phyloP scores from a whole-genome alignment of 2,329 filamentous ascomycete species.

The Epichloe hybrida region DNA sequence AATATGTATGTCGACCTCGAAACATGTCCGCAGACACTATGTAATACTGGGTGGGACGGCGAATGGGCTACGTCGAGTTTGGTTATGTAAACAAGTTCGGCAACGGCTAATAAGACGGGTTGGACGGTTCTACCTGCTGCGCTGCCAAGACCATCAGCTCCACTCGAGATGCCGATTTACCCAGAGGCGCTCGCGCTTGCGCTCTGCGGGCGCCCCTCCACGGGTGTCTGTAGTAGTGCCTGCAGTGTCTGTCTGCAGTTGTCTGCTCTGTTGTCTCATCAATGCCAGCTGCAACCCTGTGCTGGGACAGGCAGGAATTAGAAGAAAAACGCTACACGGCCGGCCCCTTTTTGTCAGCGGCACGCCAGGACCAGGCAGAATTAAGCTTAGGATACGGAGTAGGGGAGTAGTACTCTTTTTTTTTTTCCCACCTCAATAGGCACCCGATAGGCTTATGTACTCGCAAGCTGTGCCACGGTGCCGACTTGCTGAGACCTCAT shows the following conservation, averaged over 20 bases:
- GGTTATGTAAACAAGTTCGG: background rate
- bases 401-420: background rate
- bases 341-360: too few relatives aligned
- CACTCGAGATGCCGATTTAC: slow-evolving; percentile 6
- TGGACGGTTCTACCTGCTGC: slow-evolving; percentile 1
- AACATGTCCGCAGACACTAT: too few relatives aligned
- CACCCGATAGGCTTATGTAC: too few relatives aligned
- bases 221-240: background rate
- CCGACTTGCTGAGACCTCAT: background rate
- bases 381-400: slow-evolving; percentile 8
- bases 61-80: background rate
- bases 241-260: too few relatives aligned
- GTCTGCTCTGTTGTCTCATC: background rate
- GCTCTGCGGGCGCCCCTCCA: background rate
- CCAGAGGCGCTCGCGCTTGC: background rate
- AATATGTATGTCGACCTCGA: too few relatives aligned
- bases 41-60: too few relatives aligned
- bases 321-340: too few relatives aligned
- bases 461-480: too few relatives aligned
- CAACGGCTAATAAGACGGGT: background rate
- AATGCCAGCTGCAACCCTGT: too few relatives aligned
- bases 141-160: background rate
- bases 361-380: slow-evolving; percentile 1
- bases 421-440: slow-evolving; percentile 1
- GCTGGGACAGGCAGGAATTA: too few relatives aligned